phyloP scores from a whole-genome alignment of 2,329 filamentous ascomycete genomes.

The Lachnellula subtilissima region DNA sequence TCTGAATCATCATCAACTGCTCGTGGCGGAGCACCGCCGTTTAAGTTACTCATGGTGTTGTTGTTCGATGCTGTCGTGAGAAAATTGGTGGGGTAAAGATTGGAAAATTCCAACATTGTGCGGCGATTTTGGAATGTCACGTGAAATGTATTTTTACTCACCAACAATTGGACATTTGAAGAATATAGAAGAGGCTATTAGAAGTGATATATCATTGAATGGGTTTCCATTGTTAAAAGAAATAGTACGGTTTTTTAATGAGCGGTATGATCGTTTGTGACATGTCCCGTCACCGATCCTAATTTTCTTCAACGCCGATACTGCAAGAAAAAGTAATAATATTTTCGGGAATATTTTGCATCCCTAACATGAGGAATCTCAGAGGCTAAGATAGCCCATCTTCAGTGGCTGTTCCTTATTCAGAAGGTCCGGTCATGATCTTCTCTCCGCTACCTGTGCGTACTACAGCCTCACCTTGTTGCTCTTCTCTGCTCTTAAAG shows the following conservation, averaged over 20 bases:
- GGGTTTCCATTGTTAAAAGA: too few relatives aligned
- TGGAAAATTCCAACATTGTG: conserved; percentile 16
- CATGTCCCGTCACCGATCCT: too few relatives aligned
- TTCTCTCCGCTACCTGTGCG: background rate
- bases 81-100: conserved; percentile 11
- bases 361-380: too few relatives aligned
- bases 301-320: too few relatives aligned
- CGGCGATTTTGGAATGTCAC: conserved; percentile 4
- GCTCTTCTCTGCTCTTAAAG: conserved; percentile 6
- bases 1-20: conserved; percentile 78
- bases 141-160: background rate
- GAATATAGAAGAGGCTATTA: too few relatives aligned
- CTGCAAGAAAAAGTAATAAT: too few relatives aligned
- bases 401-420: background rate
- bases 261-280: too few relatives aligned
- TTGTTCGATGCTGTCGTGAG: conserved; percentile 6
- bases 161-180: too few relatives aligned
- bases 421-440: background rate
- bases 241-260: too few relatives aligned
- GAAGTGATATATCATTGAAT: too few relatives aligned
- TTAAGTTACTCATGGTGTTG: conserved; percentile 54
- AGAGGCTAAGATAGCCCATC: too few relatives aligned
- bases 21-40: conserved; percentile 55
- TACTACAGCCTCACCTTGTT: background rate
- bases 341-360: too few relatives aligned